Conservation (phyloP, 129 eudicot genomes). For the Saussurea involucrata region DNA sequence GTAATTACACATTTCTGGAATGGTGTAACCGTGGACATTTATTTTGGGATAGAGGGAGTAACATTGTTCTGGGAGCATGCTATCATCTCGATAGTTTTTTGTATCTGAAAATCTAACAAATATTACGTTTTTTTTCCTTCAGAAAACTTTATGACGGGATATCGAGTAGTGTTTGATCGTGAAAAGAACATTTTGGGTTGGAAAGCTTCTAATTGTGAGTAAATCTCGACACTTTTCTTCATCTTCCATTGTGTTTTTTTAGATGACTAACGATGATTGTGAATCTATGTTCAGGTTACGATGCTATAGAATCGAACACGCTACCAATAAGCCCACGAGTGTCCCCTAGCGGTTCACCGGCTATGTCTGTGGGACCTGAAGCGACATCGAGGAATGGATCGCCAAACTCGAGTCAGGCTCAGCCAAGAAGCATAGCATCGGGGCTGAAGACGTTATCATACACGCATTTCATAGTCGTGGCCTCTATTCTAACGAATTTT, state of each 20-base stretch:
- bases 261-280: slow-evolving; percentile 9
- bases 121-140: slow-evolving; percentile 1
- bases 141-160: slow-evolving; percentile 95
- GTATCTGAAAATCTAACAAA: not conserved
- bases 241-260: not conserved
- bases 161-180: slow-evolving; percentile 77
- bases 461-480: slow-evolving; percentile 21
- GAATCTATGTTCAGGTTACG: slow-evolving; percentile 44
- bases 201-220: slow-evolving; percentile 79
- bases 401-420: slow-evolving; percentile 23
- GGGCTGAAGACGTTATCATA: slow-evolving; percentile 16
- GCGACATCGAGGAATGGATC: slow-evolving; percentile 48
- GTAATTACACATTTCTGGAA: too few species aligned
- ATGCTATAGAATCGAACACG: slow-evolving; percentile 38
- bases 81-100: not conserved
- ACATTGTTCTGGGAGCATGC: not conserved
- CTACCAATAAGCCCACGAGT: slow-evolving; percentile 44
- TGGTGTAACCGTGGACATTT: too few species aligned
- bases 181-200: slow-evolving; percentile 88
- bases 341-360: slow-evolving; percentile 39
- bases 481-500: slow-evolving; percentile 35
- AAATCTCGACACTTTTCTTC: not conserved
- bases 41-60: not conserved
- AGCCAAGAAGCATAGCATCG: slow-evolving; percentile 29
- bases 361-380: slow-evolving; percentile 57